Base-by-base conservation (phyloP, 352 stramenopile species). In the Thraustochytrium sp. region DNA sequence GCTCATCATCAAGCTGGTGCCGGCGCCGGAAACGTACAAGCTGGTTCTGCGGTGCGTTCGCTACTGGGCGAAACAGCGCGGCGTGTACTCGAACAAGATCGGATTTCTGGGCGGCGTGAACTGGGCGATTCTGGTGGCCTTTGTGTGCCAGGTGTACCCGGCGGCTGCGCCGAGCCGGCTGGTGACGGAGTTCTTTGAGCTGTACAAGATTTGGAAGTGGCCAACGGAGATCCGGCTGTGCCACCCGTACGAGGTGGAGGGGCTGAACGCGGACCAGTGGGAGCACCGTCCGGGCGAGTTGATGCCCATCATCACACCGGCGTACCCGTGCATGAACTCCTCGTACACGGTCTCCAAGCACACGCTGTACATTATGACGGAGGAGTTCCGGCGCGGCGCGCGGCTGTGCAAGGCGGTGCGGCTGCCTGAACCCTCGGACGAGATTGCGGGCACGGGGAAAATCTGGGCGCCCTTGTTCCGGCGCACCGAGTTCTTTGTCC, bases 231-330 rank as follows among this genome's bases (percentile, higher is more conserved):
- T 98, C 64, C 87, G 96, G 77, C 87, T 98, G 37, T 87, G 91
- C 53, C 85, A 85, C 37, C 78, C 83, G 18, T 86, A 84, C 42
- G 85, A 86, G 29, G 56, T 61, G 38, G 40, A 85, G 18, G 82
- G 73, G 29, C 31, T 87, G 37, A 76, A 85, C 40, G 36, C 61
- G n/a, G 93, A 95, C 90, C 90, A 92, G 36, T 97, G 94, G 94
- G 96, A 97, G 76, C 92, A 93, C 13, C 93, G 92, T 82, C 56
- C 85, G 9, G 93, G 88, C 29, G 94, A 99, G 85, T 86, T 99
- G 49, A 99, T 99, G 95, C 97, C 97, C 23, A 98, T 99, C 86
- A 97, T 99, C 85, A 99, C 97, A 1, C 97, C 97, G 2, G 93
- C 94, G 54, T 99, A 98, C 86, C 97, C 97, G 16, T 92, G 90